Conservation (phyloP, 371 early-diverging fungal species). For the Apophysomyces variabilis region DNA sequence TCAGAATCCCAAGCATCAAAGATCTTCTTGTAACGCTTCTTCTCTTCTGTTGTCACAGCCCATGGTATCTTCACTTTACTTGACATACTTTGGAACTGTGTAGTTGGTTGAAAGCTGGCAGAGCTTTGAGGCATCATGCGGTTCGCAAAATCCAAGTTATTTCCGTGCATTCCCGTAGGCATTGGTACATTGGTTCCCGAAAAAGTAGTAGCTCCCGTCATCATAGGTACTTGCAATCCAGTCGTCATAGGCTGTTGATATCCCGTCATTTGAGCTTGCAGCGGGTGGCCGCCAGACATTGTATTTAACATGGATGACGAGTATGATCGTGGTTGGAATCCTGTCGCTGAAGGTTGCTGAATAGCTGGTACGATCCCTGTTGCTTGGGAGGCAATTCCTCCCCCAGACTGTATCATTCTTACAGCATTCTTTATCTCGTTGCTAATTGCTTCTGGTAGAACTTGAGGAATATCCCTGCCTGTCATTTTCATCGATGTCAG, state of each 20-base stretch:
- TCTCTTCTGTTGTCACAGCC: slow-evolving; percentile 84
- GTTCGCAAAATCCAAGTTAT: slow-evolving; percentile 46
- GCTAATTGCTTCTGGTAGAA: slow-evolving; percentile 41
- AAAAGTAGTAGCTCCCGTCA: slow-evolving; percentile 36
- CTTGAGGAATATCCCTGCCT: slow-evolving; percentile 46
- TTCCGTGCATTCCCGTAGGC: slow-evolving; percentile 48
- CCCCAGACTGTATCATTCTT: slow-evolving; percentile 24
- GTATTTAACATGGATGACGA: slow-evolving; percentile 22
- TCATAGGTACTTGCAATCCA: slow-evolving; percentile 39
- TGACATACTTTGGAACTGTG: slow-evolving; percentile 34
- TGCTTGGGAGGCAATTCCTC: slow-evolving; percentile 9
- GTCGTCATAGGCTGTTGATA: slow-evolving; percentile 19
- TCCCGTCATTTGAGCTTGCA: slow-evolving; percentile 15
- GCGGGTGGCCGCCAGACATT: slow-evolving; percentile 12
- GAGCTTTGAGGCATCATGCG: slow-evolving; percentile 51
- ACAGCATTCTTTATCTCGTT: slow-evolving; percentile 45
- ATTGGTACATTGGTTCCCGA: slow-evolving; percentile 30
- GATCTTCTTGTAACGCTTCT: slow-evolving; percentile 78
- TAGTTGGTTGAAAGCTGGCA: slow-evolving; percentile 15
- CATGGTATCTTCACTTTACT: slow-evolving; percentile 61
- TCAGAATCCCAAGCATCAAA: slow-evolving; percentile 90
- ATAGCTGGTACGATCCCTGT: slow-evolving; percentile 13
- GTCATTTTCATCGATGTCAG: slow-evolving; percentile 57
- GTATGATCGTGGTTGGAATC: slow-evolving; percentile 18
- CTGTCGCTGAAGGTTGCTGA: slow-evolving; percentile 19